phyloP scores from a whole-genome alignment of 495 filamentous ascomycete genomes.

The Corynascus novoguineensis region DNA sequence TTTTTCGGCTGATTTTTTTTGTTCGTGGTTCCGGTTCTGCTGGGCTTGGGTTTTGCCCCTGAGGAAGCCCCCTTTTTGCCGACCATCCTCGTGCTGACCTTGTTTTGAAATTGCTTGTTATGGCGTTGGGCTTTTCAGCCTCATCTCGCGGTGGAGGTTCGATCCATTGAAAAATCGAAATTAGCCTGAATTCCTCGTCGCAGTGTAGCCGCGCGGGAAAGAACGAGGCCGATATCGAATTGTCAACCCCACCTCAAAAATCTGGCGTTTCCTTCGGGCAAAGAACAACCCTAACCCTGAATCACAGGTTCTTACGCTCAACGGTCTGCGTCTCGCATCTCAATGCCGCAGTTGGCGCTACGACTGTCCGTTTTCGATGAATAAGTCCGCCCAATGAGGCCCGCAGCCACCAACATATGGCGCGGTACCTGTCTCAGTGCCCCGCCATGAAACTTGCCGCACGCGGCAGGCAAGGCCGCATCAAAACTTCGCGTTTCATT shows the following conservation, averaged over 20 bases:
- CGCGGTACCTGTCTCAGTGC: not conserved
- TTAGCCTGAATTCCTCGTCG: constrained; percentile 3
- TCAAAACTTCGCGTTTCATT: not conserved
- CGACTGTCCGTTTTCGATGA: not conserved
- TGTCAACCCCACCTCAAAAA: not conserved
- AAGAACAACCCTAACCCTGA: not conserved
- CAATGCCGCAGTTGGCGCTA: not conserved
- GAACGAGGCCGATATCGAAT: not conserved
- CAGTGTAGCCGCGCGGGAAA: not conserved
- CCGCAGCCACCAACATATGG: constrained; percentile 2
- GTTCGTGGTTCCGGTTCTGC: not conserved
- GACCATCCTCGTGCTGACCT: not conserved
- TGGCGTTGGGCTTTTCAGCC: constrained; percentile 1
- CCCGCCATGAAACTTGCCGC: not conserved
- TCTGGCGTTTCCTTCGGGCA: not conserved
- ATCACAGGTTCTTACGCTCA: not conserved
- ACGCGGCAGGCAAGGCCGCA: constrained; percentile 1
- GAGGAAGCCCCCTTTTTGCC: not conserved
- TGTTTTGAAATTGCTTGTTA: constrained; percentile 14
- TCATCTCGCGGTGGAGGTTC: constrained; percentile 1
- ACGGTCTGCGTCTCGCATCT: too few relatives aligned
- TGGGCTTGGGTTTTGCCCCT: not conserved
- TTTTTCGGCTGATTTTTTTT: constrained; percentile 2
- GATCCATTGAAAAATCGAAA: not conserved
- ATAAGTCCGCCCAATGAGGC: constrained; percentile 11